These are phyloP conservation scores for Neonectria coccinea DNA, from an alignment of 2,329 filamentous ascomycete species.

Conservation along the genomic window DNA sequence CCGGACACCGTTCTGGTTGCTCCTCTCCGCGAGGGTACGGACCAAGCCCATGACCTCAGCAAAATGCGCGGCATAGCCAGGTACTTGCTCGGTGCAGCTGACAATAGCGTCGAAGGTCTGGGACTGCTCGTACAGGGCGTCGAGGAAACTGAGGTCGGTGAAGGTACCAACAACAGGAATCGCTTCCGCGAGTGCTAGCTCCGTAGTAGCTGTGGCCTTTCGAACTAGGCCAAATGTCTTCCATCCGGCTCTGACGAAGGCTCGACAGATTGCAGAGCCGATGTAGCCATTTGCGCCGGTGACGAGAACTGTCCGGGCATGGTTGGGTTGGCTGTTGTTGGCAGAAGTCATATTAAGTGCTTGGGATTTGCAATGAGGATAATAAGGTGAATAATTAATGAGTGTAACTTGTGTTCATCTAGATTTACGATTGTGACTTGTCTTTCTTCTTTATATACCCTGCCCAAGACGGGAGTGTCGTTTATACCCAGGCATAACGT, in stretches of 20 bases:
- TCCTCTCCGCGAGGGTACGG: conserved; percentile 47
- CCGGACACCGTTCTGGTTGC: conserved; percentile 48
- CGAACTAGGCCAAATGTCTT: conserved; percentile 59
- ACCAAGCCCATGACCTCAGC: conserved; percentile 52
- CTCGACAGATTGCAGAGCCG: conserved; percentile 57
- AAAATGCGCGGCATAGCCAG: conserved; percentile 56
- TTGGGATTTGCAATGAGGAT: not conserved
- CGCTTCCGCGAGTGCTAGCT: conserved; percentile 52
- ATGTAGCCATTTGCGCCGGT: conserved; percentile 63
- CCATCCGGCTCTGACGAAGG: conserved; percentile 60
- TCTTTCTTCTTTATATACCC: not conserved
- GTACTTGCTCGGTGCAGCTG: conserved; percentile 55
- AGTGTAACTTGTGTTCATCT: not conserved
- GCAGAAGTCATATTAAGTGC: not conserved
- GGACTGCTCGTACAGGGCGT: conserved; percentile 40
- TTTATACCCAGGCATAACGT: not conserved
- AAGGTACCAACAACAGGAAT: conserved; percentile 56
- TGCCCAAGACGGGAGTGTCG: not conserved
- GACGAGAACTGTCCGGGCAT: conserved; percentile 53
- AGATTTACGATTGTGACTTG: too few species aligned
- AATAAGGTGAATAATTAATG: not conserved
- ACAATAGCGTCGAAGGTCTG: conserved; percentile 56
- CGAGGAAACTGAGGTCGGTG: conserved; percentile 47
- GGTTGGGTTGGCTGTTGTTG: not conserved
- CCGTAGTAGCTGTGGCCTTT: conserved; percentile 43